Evolutionary conservation across 2,329 filamentous ascomycete species (phyloP), one percentile per base, ranked within the genome.

Genomic region (Cladophialophora immunda): DNA sequence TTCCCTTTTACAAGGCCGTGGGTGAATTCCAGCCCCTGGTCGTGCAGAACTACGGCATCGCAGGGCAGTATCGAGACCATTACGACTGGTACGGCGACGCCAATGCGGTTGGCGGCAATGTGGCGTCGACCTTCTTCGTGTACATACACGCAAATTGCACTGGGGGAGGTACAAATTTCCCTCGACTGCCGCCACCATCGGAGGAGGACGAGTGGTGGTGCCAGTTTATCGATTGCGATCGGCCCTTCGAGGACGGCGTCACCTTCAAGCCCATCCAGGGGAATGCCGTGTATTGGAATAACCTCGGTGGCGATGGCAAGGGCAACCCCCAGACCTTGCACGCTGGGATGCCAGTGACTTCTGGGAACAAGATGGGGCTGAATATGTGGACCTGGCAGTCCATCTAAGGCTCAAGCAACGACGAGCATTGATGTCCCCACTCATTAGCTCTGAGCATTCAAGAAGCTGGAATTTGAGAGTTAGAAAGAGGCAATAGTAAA

Each of bases 61-160:
- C 53, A 15, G 53, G 53, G 5, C 53, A 55, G 27, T 55, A 55
- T 55, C 53, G 53, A 15, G 53, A 55, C 53, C 53, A 55, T 32
- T 55, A 55, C 29, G 53, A 55, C 53, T 55, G 53, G 53, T 55
- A 55, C n/a, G 53, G 53, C 53, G 53, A 55, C 53, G 53, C 27
- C 27, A n/a, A 29, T 15, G 53, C 53, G 19, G 53, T 55, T 9
- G 53, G 53, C 15, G 27, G 53, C 27, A 55, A 55, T 6, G 53
- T 55, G 5, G 53, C 29, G 8, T 55, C 53, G 53, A 55, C 53
- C 7, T 55, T 55, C 27, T 55, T 55, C 53, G 53, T 55, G 53
- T 34, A 55, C 17, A 55, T 55, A 27, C 30, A 55, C 27, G 53
- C 53, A 22, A 55, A 55, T 7, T 55, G 53, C n/a, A 55, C 30